Percentiles rank a stretch among this genome's conserved stretches.
phyloP scores from a whole-genome alignment of 257 asterid species.

The Gentiana dahurica region DNA sequence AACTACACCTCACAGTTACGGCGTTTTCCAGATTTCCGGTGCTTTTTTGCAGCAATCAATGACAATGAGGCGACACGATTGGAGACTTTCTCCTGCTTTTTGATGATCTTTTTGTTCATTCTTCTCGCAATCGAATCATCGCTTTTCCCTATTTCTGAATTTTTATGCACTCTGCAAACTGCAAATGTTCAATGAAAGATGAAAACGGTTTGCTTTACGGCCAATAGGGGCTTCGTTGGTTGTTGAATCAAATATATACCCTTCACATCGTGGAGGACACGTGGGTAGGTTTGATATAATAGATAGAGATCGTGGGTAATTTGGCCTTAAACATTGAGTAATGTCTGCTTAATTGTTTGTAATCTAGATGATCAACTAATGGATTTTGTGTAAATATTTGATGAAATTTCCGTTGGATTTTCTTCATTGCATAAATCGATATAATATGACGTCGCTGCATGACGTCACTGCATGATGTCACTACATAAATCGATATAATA shows the following conservation, averaged over 20 bases:
- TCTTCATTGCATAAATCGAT: too few relatives aligned
- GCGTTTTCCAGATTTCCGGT: constrained; percentile 38
- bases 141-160: constrained; percentile 27
- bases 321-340: neutral
- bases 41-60: constrained; percentile 38
- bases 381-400: too few relatives aligned
- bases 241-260: neutral
- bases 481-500: too few relatives aligned
- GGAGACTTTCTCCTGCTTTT: constrained; percentile 20
- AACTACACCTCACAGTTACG: constrained; percentile 32
- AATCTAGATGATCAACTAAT: too few relatives aligned
- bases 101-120: constrained; percentile 16
- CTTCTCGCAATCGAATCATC: constrained; percentile 34
- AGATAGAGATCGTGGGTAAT: neutral
- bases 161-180: neutral
- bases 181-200: neutral
- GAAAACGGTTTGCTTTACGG: neutral
- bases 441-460: too few relatives aligned
- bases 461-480: too few relatives aligned
- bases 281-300: constrained; percentile 14
- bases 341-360: too few relatives aligned
- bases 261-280: neutral
- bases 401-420: too few relatives aligned
- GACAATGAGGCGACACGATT: constrained; percentile 27
- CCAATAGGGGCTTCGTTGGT: too few relatives aligned